Base-by-base conservation (phyloP, 2,329 filamentous ascomycete genomes). In the Graphiopsis chlorocephala region DNA sequence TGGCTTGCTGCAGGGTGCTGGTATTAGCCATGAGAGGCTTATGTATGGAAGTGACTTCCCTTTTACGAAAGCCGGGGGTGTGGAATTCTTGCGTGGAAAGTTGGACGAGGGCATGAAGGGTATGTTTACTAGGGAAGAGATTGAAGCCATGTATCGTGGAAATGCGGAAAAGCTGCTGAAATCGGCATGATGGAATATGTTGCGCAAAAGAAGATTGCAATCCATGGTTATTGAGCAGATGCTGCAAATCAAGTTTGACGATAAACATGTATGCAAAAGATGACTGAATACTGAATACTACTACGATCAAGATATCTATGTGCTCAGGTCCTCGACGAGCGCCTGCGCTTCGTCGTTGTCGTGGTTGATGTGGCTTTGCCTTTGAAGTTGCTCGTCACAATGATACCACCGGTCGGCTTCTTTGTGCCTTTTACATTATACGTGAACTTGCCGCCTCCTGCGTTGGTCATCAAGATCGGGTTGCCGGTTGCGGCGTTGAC, bases 41-140 rank as follows among this genome's bases (percentile, higher is more conserved):
- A 56, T 85, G 64, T 86, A 85, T 74, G 84, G 84, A 4, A 83
- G 78, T 64, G 83, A 86, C 68, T 86, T 79, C 65, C 83, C 83
- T 0, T 85, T 80, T 64, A 85, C 82, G 0, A 76, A 77, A 5
- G 76, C 73, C 2, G 65, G 67, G 14, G 74, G 72, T 10, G 80
- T 80, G 20, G 73, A 73, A 62, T 63, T 68, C 23, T 73, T 84
- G 68, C 73, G 76, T 35, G 71, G 72, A 8, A 72, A 74, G 66
- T 78, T 84, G 79, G 78, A 80, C 59, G 70, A 73, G 33, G 81
- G 79, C 0, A 68, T 80, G 53, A 75, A 76, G 65, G 67, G 70
- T 57, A 58, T 81, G 56, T 81, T 80, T 60, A 64, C 63, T 11
- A 70, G 74, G 15, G 69, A 74, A 15, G 71, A 79, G 65, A 74